Percentiles rank a stretch among this genome's conserved stretches.
Conservation (phyloP, 345 rosid genomes). For the Salix koriyanagi region DNA sequence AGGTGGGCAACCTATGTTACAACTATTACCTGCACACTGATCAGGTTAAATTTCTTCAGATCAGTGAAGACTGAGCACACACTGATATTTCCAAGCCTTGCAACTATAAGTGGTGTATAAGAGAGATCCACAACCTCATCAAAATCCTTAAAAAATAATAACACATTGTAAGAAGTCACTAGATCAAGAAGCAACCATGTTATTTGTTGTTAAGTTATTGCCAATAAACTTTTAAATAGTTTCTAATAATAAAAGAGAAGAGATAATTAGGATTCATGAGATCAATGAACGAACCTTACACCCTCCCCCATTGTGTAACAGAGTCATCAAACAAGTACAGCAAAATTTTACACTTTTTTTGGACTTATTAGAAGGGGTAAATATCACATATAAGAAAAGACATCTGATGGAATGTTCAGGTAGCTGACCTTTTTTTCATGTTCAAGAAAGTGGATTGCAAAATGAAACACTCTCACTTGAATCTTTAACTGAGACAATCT, state of each 20-base stretch:
- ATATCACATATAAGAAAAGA: neutral
- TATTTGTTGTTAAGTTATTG: neutral
- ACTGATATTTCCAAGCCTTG: conserved; percentile 56
- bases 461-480: conserved; percentile 57
- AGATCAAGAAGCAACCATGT: neutral
- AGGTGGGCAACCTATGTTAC: neutral
- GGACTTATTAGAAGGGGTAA: neutral
- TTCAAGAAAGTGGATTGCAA: conserved; percentile 72
- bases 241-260: conserved; percentile 1
- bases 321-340: too few relatives aligned
- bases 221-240: neutral
- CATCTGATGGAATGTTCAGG: neutral
- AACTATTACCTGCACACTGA: conserved; percentile 57
- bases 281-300: neutral
- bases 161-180: neutral
- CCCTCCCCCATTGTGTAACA: too few relatives aligned
- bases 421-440: conserved; percentile 52
- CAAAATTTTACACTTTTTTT: neutral
- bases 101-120: conserved; percentile 52
- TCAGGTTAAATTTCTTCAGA: conserved; percentile 62
- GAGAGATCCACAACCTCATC: conserved; percentile 37
- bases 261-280: neutral
- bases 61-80: conserved; percentile 59
- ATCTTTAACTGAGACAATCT: conserved; percentile 46
- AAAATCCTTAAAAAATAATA: conserved; percentile 47